phyloP scores from a whole-genome alignment of 371 early-diverging fungal genomes.

The Mortierella sp. region DNA sequence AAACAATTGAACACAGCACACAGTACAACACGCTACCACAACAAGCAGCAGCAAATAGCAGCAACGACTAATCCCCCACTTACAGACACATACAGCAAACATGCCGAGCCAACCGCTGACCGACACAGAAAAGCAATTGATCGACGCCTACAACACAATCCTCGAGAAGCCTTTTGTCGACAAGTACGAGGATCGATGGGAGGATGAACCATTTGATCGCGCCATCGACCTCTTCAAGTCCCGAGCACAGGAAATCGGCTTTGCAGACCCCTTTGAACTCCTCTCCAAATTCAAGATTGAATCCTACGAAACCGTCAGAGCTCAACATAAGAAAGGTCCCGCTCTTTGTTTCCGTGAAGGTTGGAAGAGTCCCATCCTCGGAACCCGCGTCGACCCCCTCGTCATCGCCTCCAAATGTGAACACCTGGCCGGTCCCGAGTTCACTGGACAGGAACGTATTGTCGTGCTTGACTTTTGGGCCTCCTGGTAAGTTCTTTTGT shows the following conservation, averaged over 20 bases:
- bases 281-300: slow-evolving; percentile 50
- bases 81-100: background rate
- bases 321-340: slow-evolving; percentile 51
- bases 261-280: slow-evolving; percentile 53
- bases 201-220: slow-evolving; percentile 55
- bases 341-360: slow-evolving; percentile 45
- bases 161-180: slow-evolving; percentile 50
- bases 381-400: slow-evolving; percentile 26
- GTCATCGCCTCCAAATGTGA: slow-evolving; percentile 33
- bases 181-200: slow-evolving; percentile 57
- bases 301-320: slow-evolving; percentile 48
- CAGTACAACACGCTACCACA: background rate
- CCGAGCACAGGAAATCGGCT: slow-evolving; percentile 53
- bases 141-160: slow-evolving; percentile 55
- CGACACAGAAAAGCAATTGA: slow-evolving; percentile 47
- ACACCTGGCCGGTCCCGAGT: slow-evolving; percentile 35
- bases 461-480: slow-evolving; percentile 58
- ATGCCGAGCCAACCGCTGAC: slow-evolving; percentile 42
- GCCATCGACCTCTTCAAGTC: slow-evolving; percentile 57
- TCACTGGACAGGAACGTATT: slow-evolving; percentile 30
- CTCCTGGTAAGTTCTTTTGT: slow-evolving; percentile 35
- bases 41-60: background rate
- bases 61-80: background rate
- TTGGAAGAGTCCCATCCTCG: slow-evolving; percentile 51
- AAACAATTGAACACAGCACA: too few relatives aligned